Evolutionary conservation across 352 stramenopile species (phyloP), one percentile per base, ranked within the genome.

Genomic region (Thraustochytrium striatum): DNA sequence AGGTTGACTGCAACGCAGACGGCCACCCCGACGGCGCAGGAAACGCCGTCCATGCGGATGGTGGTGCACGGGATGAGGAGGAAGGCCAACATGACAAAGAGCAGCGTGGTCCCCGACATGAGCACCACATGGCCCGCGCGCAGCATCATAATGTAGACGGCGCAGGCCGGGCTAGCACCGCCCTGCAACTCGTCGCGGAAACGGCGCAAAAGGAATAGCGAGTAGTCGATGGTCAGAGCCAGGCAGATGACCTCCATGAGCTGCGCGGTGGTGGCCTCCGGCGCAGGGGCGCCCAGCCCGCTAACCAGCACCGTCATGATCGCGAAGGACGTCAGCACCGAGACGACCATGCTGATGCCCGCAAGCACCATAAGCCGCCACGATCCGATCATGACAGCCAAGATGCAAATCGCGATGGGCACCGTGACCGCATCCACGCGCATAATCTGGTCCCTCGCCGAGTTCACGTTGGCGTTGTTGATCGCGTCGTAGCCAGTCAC

Each of bases 221-320:
- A 78, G 78, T 87, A 87, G 70, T 87, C 84, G 32, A 87, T 68
- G 44, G 39, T 83, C 32, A 83, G 84, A 16, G 78, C 85, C 55
- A 87, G 83, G 32, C 81, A 50, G 32, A 83, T 80, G 36, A 87
- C 82, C 33, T 85, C 70, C 8, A 85, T 78, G 32, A 43, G 62
- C 33, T 80, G 58, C 3, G 83, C 65, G 5, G 65, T 75, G 21
- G 65, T 75, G 7, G 44, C 32, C 47, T 75, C 65, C 11, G 65
- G 65, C 41, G 50, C 35, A 33, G 65, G 65, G 19, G 65, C 44
- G 9, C 65, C 65, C 7, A 75, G 65, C n/a, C 44, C 65, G 11
- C 61, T 28, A 11, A 75, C 25, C 11, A 61, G 16, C 41, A 75
- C 58, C 1, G 50, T 43, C 11, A 75, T 75, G 44, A 61, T 1